These are phyloP conservation scores for Ceriops zippeliana DNA, from an alignment of 345 rosid species.

Conservation along the genomic window DNA sequence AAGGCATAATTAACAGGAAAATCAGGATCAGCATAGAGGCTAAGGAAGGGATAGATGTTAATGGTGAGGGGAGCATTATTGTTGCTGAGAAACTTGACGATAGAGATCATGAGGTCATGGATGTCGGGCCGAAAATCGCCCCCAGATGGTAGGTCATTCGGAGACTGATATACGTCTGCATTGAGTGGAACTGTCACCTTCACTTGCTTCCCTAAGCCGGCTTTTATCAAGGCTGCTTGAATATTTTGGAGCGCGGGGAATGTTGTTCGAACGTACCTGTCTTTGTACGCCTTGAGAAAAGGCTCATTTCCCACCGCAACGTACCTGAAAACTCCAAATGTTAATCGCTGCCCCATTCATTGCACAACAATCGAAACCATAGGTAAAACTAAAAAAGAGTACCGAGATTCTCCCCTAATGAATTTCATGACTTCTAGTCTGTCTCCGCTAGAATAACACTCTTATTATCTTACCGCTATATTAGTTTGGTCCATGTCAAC, in stretches of 20 bases:
- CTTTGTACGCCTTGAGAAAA: slow-evolving; percentile 74
- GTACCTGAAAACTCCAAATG: slow-evolving; percentile 42
- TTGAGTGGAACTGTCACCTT: slow-evolving; percentile 78
- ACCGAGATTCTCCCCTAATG: neutral
- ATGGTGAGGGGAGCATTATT: slow-evolving; percentile 72
- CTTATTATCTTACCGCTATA: too few species aligned
- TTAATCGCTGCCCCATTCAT: neutral
- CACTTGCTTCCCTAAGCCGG: slow-evolving; percentile 67
- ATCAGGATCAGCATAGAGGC: slow-evolving; percentile 65
- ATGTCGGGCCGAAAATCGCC: slow-evolving; percentile 87
- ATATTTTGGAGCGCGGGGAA: slow-evolving; percentile 76
- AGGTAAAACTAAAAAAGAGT: neutral
- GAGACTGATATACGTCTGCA: slow-evolving; percentile 71
- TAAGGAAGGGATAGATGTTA: slow-evolving; percentile 89
- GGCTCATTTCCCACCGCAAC: slow-evolving; percentile 98
- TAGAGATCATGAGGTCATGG: slow-evolving; percentile 63
- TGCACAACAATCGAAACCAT: neutral
- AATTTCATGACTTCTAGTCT: too few species aligned
- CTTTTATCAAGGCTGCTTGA: slow-evolving; percentile 75
- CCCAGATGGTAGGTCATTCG: slow-evolving; percentile 56
- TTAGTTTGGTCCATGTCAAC: too few species aligned
- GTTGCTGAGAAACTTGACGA: slow-evolving; percentile 68
- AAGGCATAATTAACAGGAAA: slow-evolving; percentile 91
- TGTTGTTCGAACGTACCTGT: slow-evolving; percentile 56
- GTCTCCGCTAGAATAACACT: too few species aligned